Evolutionary conservation across 495 filamentous ascomycete species (phyloP).

Genomic region (Hypoxylon intermedium): DNA sequence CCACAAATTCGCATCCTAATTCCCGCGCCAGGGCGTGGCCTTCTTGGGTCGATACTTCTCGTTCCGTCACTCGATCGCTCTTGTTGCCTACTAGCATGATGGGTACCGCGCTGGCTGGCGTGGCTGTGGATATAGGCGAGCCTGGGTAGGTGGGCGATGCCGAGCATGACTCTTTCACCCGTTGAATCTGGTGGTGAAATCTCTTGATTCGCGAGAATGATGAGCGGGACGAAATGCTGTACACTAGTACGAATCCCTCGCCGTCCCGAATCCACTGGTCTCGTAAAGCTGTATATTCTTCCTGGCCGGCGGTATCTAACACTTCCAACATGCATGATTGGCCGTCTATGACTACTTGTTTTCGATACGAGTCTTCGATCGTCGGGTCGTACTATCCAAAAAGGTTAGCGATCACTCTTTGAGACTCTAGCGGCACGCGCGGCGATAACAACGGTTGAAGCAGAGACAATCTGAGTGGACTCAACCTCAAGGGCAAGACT

Average conservation of each 20-base stretch:
- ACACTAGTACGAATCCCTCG: constrained; percentile 96
- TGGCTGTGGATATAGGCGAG: constrained; percentile 60
- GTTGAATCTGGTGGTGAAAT: constrained; percentile 95
- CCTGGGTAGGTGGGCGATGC: constrained; percentile 76
- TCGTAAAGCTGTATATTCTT: constrained; percentile 95
- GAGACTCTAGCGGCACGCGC: constrained; percentile 5
- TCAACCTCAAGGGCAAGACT: constrained; percentile 21
- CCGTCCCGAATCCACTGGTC: constrained; percentile 99
- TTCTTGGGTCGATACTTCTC: constrained; percentile 96
- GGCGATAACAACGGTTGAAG: neutral
- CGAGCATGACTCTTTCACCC: constrained; percentile 92
- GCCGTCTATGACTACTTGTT: constrained; percentile 96
- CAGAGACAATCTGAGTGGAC: neutral
- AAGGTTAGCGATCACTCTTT: neutral
- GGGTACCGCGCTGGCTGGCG: constrained; percentile 72
- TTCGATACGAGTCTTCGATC: constrained; percentile 96
- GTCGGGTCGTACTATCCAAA: constrained; percentile 81
- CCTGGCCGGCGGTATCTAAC: constrained; percentile 97
- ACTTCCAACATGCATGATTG: constrained; percentile 99
- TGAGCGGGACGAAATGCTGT: constrained; percentile 95
- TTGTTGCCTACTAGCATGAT: constrained; percentile 99
- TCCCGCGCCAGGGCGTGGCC: constrained; percentile 90
- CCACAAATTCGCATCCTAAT: constrained; percentile 95
- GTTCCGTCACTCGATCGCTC: constrained; percentile 92
- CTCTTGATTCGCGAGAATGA: constrained; percentile 93